Evolutionary conservation across 2,329 filamentous ascomycete species (phyloP), one percentile per base, ranked within the genome.

Genomic region (Ophiostoma himal-ulmi): DNA sequence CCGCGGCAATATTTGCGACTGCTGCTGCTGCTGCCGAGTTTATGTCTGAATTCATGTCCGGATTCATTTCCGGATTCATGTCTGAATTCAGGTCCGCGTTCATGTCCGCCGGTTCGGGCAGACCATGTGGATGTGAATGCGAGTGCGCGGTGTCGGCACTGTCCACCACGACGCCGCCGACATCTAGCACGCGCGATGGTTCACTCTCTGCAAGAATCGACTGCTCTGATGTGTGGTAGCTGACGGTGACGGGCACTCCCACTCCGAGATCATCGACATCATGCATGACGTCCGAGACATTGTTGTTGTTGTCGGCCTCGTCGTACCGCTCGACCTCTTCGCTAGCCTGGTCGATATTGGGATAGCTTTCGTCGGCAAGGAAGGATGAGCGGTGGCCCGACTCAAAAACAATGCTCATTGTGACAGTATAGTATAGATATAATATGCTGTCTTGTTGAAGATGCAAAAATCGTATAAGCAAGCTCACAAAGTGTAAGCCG

Each of bases 391-490:
- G 68, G 10, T 71, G 73, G 22, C 72, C 67, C 2, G 72, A 69
- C 68, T 75, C 75, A 44, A 74, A 75, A 2, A 73, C 73, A 54
- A 75, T 71, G 67, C 73, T 74, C 75, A 75, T 75, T 39, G 57
- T 62, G 57, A 34, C n/a, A n/a, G n/a, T n/a, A n/a, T n/a, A n/a
- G n/a, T n/a, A n/a, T n/a, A n/a, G n/a, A 22, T 60, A 6, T 17
- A n/a, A 26, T 13, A 8, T 57, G n/a, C 2, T 48, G 6, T 17
- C n/a, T 20, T 5, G 11, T 14, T 22, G 2, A 57, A 62, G 57
- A 62, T 30, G 26, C 36, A 6, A 64, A 11, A 64, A 64, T 11
- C 1, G 30, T 5, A 34, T 30, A 60, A 30, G n/a, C 57, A 62
- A 62, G 26, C 22, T 5, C 14, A 5, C 37, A 39, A 39, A 10